phyloP scores from a whole-genome alignment of 2,329 filamentous ascomycete species.

The Dactylonectria macrodidyma region DNA sequence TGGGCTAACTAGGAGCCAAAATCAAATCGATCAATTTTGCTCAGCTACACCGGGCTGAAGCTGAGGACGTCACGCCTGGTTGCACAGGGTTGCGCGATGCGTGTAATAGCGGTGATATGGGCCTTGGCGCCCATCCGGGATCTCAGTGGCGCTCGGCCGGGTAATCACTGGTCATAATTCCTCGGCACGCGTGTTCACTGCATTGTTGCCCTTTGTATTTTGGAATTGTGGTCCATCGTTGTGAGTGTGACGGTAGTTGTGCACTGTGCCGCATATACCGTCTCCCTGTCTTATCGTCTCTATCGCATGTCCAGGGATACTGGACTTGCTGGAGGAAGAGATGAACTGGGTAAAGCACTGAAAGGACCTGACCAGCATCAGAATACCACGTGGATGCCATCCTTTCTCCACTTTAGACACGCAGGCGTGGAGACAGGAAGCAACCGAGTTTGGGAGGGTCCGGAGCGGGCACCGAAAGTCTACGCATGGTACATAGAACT shows the following conservation, averaged over 20 bases:
- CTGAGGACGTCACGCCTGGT: not conserved
- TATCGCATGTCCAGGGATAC: conserved; percentile 13
- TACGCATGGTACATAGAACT: not conserved
- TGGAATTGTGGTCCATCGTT: conserved; percentile 11
- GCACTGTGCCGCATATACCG: conserved; percentile 26
- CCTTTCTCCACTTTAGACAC: conserved; percentile 3
- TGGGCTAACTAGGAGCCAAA: not conserved
- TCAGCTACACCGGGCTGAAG: not conserved
- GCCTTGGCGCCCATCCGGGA: not conserved
- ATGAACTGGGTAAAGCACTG: not conserved
- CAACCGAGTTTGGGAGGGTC: not conserved
- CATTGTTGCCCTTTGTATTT: conserved; percentile 4
- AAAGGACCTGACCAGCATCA: conserved; percentile 1
- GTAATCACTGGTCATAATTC: not conserved
- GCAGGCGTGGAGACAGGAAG: not conserved
- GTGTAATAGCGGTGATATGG: not conserved
- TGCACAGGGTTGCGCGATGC: not conserved
- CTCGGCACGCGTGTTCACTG: not conserved
- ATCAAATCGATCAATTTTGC: not conserved
- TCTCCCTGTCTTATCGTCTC: conserved; percentile 19
- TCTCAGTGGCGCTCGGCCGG: not conserved
- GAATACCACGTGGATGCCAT: conserved; percentile 25
- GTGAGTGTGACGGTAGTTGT: conserved; percentile 21
- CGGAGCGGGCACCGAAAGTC: not conserved
- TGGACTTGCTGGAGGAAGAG: conserved; percentile 14